Conservation (phyloP, 2,329 filamentous ascomycete genomes). For the Colletotrichum acutatum region DNA sequence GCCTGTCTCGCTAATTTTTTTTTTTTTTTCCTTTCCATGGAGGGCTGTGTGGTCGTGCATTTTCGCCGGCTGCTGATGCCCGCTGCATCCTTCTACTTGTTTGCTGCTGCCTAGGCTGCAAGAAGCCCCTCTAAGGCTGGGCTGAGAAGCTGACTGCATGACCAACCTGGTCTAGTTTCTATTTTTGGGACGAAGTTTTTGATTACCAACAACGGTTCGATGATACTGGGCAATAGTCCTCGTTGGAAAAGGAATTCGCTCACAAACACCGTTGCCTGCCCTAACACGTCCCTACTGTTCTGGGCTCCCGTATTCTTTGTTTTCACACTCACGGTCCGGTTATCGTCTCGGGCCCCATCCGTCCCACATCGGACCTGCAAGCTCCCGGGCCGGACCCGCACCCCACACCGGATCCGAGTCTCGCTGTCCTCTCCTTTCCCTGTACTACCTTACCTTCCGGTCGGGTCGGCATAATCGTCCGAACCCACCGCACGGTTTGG, state of each 20-base stretch:
- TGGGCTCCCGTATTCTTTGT: background rate
- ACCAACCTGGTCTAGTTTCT: background rate
- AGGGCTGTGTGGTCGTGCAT: background rate
- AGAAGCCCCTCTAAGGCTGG: background rate
- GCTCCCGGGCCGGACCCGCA: background rate
- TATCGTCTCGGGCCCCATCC: background rate
- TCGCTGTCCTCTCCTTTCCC: background rate
- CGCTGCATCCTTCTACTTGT: background rate
- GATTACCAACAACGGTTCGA: background rate
- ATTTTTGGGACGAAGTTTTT: background rate
- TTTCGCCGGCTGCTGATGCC: background rate
- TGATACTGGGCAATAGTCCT: background rate
- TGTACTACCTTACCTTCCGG: background rate
- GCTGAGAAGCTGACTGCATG: background rate
- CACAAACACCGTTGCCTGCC: background rate
- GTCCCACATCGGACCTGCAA: background rate
- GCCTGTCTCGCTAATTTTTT: background rate
- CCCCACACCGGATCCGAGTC: background rate
- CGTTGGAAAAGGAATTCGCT: too few relatives aligned
- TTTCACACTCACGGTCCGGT: background rate
- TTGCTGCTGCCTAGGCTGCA: background rate
- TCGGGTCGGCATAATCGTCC: background rate
- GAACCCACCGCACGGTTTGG: background rate
- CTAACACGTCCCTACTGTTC: background rate
- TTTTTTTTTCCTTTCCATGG: background rate